Conservation (phyloP, 768 basidiomycete species). For the Hortiboletus campestris region DNA sequence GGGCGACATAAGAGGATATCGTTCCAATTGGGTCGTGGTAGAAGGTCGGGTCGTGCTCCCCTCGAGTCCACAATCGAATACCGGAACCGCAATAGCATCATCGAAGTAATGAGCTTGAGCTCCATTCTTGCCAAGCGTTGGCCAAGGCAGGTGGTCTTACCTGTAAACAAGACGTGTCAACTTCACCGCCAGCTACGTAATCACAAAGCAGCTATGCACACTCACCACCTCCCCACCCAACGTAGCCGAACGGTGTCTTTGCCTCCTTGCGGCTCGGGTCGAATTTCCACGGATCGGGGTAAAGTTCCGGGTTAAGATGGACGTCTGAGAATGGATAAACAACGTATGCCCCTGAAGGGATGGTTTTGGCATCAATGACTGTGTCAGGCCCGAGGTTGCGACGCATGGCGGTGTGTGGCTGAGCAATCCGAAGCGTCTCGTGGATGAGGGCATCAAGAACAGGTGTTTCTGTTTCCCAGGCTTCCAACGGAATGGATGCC, state of each 20-base stretch:
- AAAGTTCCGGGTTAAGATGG: constrained; percentile 69
- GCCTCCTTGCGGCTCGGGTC: constrained; percentile 56
- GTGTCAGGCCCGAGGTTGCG: constrained; percentile 72
- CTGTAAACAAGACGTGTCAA: constrained; percentile 36
- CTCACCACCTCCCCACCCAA: constrained; percentile 82
- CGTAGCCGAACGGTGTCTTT: constrained; percentile 56
- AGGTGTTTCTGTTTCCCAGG: constrained; percentile 70
- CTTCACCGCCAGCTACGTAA: constrained; percentile 18
- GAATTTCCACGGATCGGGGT: constrained; percentile 76
- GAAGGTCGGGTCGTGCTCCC: constrained; percentile 43
- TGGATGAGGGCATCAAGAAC: constrained; percentile 70
- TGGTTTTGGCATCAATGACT: constrained; percentile 63
- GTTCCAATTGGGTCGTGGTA: constrained; percentile 75
- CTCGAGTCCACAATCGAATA: constrained; percentile 53
- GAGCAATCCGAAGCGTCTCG: constrained; percentile 75
- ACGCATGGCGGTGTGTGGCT: constrained; percentile 80
- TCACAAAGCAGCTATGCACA: constrained; percentile 19
- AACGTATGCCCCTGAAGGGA: constrained; percentile 73
- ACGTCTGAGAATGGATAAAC: constrained; percentile 80
- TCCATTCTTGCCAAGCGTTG: constrained; percentile 73
- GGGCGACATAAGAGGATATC: constrained; percentile 70
- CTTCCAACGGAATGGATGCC: constrained; percentile 59
- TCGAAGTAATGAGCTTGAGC: constrained; percentile 66
- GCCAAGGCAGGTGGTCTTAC: constrained; percentile 68
- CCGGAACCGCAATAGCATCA: constrained; percentile 65